These are phyloP conservation scores for Leccinum laetum DNA, from an alignment of 1,284 basidiomycete species.

Conservation along the genomic window DNA sequence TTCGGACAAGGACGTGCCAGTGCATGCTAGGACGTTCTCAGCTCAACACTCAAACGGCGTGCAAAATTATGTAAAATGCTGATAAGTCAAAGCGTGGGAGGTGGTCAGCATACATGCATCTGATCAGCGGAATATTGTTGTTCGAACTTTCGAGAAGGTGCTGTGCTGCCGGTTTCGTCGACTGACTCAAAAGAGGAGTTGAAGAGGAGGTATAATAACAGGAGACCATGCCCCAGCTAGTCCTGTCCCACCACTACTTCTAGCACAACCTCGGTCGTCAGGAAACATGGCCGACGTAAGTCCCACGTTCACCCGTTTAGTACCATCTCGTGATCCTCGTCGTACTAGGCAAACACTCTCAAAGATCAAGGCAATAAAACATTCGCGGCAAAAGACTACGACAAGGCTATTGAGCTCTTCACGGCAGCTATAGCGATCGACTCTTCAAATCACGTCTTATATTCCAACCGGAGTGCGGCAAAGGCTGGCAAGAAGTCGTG, in stretches of 20 bases:
- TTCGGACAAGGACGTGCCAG: background rate
- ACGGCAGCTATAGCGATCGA: conserved; percentile 87
- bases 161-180: conserved; percentile 2
- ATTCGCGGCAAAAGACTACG: conserved; percentile 92
- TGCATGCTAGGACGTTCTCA: background rate
- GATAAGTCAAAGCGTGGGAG: too few species aligned
- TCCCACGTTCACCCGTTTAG: background rate
- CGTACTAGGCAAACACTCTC: conserved; percentile 50
- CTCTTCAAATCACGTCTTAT: conserved; percentile 85
- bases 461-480: conserved; percentile 92
- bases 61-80: too few species aligned
- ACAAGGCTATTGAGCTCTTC: conserved; percentile 87
- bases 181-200: conserved; percentile 5
- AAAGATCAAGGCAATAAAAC: conserved; percentile 85
- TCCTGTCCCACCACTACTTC: background rate
- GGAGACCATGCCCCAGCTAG: background rate
- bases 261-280: background rate
- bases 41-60: background rate
- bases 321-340: background rate
- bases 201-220: conserved; percentile 15
- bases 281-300: conserved; percentile 36
- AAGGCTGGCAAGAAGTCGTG: conserved; percentile 85
- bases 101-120: background rate
- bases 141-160: conserved; percentile 35
- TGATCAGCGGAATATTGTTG: background rate